Evolutionary conservation across 2,329 filamentous ascomycete species (phyloP).

Genomic region (Pochonia chlamydosporia): DNA sequence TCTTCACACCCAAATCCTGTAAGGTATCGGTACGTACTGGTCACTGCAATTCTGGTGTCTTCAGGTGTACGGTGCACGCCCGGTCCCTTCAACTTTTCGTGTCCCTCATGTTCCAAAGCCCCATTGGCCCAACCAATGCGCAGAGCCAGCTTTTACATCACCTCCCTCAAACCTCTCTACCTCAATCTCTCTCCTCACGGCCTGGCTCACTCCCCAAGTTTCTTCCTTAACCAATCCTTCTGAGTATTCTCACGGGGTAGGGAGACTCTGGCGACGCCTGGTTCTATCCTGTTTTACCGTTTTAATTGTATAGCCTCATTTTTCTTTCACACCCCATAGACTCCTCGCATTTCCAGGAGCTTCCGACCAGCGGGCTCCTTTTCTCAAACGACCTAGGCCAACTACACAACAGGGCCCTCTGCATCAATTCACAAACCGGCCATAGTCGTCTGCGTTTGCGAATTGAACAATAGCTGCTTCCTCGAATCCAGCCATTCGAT

Average conservation of each 20-base stretch:
- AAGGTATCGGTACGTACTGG: conserved; percentile 5
- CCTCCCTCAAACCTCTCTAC: background rate
- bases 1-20: conserved; percentile 2
- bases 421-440: background rate
- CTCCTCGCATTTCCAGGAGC: conserved; percentile 14
- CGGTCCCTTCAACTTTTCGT: background rate
- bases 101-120: background rate
- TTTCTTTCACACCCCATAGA: conserved; percentile 8
- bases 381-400: conserved; percentile 3
- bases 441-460: background rate
- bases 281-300: conserved; percentile 14
- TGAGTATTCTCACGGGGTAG: conserved; percentile 17
- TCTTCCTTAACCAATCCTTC: conserved; percentile 4
- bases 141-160: background rate
- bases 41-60: background rate
- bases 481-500: background rate
- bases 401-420: background rate
- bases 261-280: conserved; percentile 16
- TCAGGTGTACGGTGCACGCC: background rate
- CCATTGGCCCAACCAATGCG: conserved; percentile 1
- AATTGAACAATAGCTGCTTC: background rate
- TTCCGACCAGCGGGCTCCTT: conserved; percentile 9
- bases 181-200: background rate
- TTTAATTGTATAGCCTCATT: conserved; percentile 9
- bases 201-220: conserved; percentile 1